Base-by-base conservation (phyloP, 805 yeast species). In the Candida ulmi region DNA sequence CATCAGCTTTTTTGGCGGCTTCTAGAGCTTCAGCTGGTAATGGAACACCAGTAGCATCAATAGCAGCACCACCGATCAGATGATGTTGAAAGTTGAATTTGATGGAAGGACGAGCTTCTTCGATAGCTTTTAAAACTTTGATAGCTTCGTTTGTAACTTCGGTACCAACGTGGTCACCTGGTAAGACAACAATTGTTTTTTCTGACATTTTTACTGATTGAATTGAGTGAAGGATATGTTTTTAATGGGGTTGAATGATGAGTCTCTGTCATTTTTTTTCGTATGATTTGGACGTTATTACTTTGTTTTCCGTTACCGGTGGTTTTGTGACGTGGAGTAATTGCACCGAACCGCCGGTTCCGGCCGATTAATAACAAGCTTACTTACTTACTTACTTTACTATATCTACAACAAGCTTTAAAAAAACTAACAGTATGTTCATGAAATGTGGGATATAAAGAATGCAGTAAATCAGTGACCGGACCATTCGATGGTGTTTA, bases 151-250 rank as follows among this genome's bases (percentile, higher is more conserved):
- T 80, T 41, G 85, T 78, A 48, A 90, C 78, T 65, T 93, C 99
- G 36, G 84, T 78, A 53, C 99, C 99, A 46, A 86, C 96, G 60
- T 93, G 98, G 69, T 93, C 99, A 55, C 99, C 99, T 43, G 97
- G 95, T 29, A 91, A 72, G 39, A 91, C 76, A 28, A 93, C 95
- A 53, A 91, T 80, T 40, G 75, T 87, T 62, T 88, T 88, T 30
- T 34, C 30, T 9, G 34, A 16, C 34, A 31, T 31, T 19, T 18
- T 31, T 11, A 8, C 24, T n/a, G n/a, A n/a, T n/a, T n/a, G n/a
- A n/a, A n/a, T n/a, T 9, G 9, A 5, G 9, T 26, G 29, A 11
- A n/a, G n/a, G n/a, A n/a, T n/a, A n/a, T n/a, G n/a, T n/a, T n/a
- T 9, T 21, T 21, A 9, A 21, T 21, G 24, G 24, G 24, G 6